A percentile compares a stretch with the other conserved stretches of the same genome.
Conservation (phyloP, 164 flowering plant genomes). For the Vitis amurensis region DNA sequence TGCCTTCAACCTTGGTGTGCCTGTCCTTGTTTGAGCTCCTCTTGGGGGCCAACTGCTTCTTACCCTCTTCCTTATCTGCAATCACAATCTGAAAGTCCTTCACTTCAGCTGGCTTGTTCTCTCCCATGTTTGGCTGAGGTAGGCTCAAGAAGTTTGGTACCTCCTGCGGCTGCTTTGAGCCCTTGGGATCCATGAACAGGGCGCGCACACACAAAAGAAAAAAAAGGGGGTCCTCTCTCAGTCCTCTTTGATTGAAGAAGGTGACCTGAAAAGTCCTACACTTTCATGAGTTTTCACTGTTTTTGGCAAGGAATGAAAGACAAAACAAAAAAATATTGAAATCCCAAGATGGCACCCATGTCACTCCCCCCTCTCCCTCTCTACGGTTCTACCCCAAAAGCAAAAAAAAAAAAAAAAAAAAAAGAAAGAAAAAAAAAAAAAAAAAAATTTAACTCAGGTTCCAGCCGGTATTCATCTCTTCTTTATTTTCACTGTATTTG, state of each 20-base stretch:
- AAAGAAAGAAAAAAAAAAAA: no score
- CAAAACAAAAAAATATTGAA: constrained; percentile 18
- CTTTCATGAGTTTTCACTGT: constrained; percentile 54
- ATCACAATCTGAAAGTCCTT: constrained; percentile 66
- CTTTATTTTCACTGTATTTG: constrained; percentile 11
- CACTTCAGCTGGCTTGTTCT: constrained; percentile 39
- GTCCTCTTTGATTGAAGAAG: constrained; percentile 39
- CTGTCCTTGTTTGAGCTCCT: constrained; percentile 83
- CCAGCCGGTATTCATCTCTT: not conserved
- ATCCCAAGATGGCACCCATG: constrained; percentile 13
- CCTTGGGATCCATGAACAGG: constrained; percentile 65
- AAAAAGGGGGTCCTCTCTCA: constrained; percentile 24
- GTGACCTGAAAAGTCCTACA: constrained; percentile 37
- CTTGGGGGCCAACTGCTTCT: constrained; percentile 73
- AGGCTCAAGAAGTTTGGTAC: constrained; percentile 48
- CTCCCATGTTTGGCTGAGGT: constrained; percentile 37
- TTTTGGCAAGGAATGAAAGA: constrained; percentile 37
- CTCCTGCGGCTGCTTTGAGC: constrained; percentile 41
- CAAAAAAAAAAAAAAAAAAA: no score
- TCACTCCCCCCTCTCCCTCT: not conserved
- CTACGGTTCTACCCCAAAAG: not conserved
- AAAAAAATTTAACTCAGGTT: no score
- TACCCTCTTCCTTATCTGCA: constrained; percentile 55
- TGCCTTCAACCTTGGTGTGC: constrained; percentile 85
- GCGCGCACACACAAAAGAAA: constrained; percentile 6